These are phyloP conservation scores for Aquilaria yunnanensis DNA, from an alignment of 345 rosid species.

Conservation along the genomic window DNA sequence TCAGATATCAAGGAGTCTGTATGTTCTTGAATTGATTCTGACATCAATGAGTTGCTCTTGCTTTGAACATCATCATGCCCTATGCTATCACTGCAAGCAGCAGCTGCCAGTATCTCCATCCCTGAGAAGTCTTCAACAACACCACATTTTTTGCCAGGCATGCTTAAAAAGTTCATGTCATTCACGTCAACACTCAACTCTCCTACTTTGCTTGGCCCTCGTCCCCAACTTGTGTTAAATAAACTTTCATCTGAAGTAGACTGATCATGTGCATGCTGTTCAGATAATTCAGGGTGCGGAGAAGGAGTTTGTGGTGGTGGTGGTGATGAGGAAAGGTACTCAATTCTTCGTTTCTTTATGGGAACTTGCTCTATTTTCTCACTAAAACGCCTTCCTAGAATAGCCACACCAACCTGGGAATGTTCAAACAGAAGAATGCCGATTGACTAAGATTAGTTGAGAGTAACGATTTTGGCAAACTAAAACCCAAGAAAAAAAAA, in stretches of 20 bases:
- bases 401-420: slow-evolving; percentile 50
- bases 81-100: slow-evolving; percentile 35
- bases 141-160: slow-evolving; percentile 16
- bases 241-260: slow-evolving; percentile 8
- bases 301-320: slow-evolving; percentile 15
- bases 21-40: slow-evolving; percentile 13
- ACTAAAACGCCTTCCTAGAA: slow-evolving; percentile 40
- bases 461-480: not conserved
- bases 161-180: slow-evolving; percentile 12
- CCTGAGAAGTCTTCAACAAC: slow-evolving; percentile 48
- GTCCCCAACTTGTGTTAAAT: slow-evolving; percentile 4
- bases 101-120: slow-evolving; percentile 50
- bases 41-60: slow-evolving; percentile 11
- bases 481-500: not conserved
- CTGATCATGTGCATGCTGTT: slow-evolving; percentile 8
- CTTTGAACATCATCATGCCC: slow-evolving; percentile 16
- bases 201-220: slow-evolving; percentile 4
- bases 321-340: slow-evolving; percentile 23
- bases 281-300: slow-evolving; percentile 14
- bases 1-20: slow-evolving; percentile 15
- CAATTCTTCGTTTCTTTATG: slow-evolving; percentile 42
- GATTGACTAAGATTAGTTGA: not conserved
- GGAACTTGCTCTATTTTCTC: slow-evolving; percentile 43
- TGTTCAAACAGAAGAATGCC: slow-evolving; percentile 8
- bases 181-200: slow-evolving; percentile 8